phyloP scores from a whole-genome alignment of 2,329 filamentous ascomycete species.

The Calonectria naviculata region DNA sequence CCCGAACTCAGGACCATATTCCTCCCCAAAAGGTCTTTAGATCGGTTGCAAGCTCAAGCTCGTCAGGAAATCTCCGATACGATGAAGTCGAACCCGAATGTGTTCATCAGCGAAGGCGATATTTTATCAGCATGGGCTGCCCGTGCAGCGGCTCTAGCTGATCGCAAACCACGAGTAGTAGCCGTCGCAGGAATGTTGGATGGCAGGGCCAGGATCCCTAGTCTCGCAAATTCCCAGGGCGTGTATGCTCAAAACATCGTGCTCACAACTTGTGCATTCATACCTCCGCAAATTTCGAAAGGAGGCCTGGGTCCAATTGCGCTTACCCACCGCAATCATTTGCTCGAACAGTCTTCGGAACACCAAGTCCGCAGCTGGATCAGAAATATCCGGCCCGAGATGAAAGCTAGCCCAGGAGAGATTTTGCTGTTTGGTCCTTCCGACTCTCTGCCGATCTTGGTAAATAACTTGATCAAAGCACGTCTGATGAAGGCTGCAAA shows the following conservation, averaged over 20 bases:
- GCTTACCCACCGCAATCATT: slow-evolving; percentile 42
- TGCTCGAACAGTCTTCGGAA: slow-evolving; percentile 48
- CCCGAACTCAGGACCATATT: slow-evolving; percentile 52
- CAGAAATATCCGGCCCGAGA: slow-evolving; percentile 32
- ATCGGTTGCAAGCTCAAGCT: slow-evolving; percentile 4
- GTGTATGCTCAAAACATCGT: slow-evolving; percentile 44
- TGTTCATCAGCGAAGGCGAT: slow-evolving; percentile 59
- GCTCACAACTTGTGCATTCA: slow-evolving; percentile 29
- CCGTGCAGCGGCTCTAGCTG: slow-evolving; percentile 28
- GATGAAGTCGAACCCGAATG: neutral
- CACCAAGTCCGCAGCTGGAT: slow-evolving; percentile 40
- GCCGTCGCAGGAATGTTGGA: slow-evolving; percentile 40
- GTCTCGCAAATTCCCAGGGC: slow-evolving; percentile 23
- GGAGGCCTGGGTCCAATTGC: slow-evolving; percentile 44
- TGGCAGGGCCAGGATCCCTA: slow-evolving; percentile 36
- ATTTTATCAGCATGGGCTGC: slow-evolving; percentile 56
- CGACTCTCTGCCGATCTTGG: slow-evolving; percentile 46
- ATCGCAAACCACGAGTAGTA: slow-evolving; percentile 30
- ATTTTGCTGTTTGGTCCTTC: slow-evolving; percentile 47
- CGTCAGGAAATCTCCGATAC: neutral
- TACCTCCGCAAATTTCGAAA: slow-evolving; percentile 34
- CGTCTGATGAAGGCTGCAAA: slow-evolving; percentile 7
- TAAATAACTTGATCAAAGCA: slow-evolving; percentile 30
- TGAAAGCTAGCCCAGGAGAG: slow-evolving; percentile 21
- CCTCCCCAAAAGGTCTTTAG: slow-evolving; percentile 43